These are phyloP conservation scores for Gyromitra esculenta DNA, from an alignment of 2,329 filamentous ascomycete species.

Conservation along the genomic window DNA sequence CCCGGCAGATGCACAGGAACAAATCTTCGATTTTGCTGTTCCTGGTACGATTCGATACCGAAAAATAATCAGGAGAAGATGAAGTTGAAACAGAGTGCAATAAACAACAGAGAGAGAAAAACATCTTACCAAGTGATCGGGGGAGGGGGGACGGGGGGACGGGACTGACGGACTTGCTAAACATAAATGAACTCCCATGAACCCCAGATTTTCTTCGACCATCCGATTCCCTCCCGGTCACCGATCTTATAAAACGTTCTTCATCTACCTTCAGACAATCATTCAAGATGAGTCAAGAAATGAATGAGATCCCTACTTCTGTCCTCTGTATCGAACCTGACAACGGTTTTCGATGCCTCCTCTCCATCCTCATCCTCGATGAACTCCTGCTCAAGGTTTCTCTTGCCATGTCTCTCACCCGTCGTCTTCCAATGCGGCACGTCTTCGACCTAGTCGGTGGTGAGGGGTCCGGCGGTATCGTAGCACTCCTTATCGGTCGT, in stretches of 20 bases:
- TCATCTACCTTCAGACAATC: neutral
- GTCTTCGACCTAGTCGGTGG: constrained; percentile 34
- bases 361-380: constrained; percentile 29
- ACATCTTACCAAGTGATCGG: neutral
- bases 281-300: neutral
- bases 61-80: neutral
- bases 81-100: neutral
- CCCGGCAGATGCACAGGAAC: neutral
- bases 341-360: constrained; percentile 35
- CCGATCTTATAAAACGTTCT: neutral
- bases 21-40: neutral
- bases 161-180: neutral
- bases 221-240: neutral
- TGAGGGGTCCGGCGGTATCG: constrained; percentile 29
- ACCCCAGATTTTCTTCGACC: too few species aligned
- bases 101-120: neutral
- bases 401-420: neutral
- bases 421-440: constrained; percentile 6
- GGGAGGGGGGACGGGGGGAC: neutral
- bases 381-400: constrained; percentile 12
- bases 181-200: too few species aligned
- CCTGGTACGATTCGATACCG: neutral
- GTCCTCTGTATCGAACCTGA: constrained; percentile 33
- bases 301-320: constrained; percentile 1
- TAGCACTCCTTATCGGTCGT: constrained; percentile 27